Evolutionary conservation across 305 asterid genomes (phyloP).

Genomic region (Fraxinus greggii): DNA sequence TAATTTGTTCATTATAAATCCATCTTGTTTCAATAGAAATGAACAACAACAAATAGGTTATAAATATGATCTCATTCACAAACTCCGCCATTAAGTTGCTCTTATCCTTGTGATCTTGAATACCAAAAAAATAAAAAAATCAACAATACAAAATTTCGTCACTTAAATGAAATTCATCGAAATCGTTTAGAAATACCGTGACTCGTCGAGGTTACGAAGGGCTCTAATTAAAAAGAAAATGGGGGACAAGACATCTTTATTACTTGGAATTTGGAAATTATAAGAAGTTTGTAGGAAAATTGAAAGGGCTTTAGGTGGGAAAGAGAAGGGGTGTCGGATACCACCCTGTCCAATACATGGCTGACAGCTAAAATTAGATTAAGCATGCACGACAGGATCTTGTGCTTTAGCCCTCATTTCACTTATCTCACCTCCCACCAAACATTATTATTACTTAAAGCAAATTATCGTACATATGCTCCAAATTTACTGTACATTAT

Average conservation of each 20-base stretch:
- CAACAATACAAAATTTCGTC: not conserved
- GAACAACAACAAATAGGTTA: not conserved
- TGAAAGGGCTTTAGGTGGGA: not conserved
- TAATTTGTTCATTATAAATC: not conserved
- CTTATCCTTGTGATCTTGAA: not conserved
- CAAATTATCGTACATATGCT: not conserved
- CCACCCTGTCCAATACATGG: slow-evolving; percentile 33
- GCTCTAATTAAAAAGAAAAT: not conserved
- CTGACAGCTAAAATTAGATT: slow-evolving; percentile 30
- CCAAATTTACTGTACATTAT: not conserved
- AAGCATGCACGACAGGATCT: slow-evolving; percentile 29
- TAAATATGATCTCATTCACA: not conserved
- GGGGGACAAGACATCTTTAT: not conserved
- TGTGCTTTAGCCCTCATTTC: not conserved
- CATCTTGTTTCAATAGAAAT: not conserved
- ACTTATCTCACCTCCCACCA: not conserved
- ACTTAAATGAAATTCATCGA: not conserved
- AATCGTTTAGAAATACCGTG: not conserved
- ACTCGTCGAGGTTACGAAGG: not conserved
- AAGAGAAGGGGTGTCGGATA: slow-evolving; percentile 32
- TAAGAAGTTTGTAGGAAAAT: not conserved
- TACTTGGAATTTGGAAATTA: not conserved
- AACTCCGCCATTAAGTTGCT: not conserved
- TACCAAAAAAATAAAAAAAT: no score
- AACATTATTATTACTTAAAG: not conserved